Conservation (phyloP, 2,329 filamentous ascomycete species). For the Ceratocystis lukuohia region DNA sequence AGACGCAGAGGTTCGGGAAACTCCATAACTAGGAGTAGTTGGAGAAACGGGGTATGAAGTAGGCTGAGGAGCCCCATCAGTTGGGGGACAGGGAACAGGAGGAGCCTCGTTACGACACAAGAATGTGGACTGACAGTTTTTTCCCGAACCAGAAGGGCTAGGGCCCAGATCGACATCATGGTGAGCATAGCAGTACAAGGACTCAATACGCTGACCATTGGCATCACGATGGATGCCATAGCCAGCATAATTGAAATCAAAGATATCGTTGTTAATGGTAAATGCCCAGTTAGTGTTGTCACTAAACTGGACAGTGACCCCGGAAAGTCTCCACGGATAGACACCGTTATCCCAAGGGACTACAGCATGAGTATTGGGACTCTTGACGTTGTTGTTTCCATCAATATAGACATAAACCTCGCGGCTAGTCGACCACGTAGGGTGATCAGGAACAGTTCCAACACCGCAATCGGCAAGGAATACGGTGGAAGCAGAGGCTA, state of each 20-base stretch:
- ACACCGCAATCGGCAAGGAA: constrained; percentile 14
- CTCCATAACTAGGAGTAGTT: background rate
- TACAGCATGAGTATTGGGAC: background rate
- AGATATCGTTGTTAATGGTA: constrained; percentile 11
- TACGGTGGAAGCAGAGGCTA: background rate
- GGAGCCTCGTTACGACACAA: constrained; percentile 9
- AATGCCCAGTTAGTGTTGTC: constrained; percentile 12
- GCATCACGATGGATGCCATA: constrained; percentile 7
- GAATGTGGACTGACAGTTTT: constrained; percentile 9
- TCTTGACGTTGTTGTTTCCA: constrained; percentile 1
- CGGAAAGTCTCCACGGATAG: constrained; percentile 13
- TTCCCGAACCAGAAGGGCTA: background rate
- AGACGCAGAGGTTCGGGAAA: background rate
- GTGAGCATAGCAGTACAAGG: constrained; percentile 11
- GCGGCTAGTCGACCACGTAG: constrained; percentile 8
- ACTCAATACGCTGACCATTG: constrained; percentile 8
- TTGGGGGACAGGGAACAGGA: constrained; percentile 8
- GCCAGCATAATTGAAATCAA: constrained; percentile 13
- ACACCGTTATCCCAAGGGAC: background rate
- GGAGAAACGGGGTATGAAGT: constrained; percentile 6
- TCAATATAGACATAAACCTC: constrained; percentile 8
- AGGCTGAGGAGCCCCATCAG: background rate
- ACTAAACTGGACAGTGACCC: constrained; percentile 11
- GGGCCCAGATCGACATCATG: background rate
- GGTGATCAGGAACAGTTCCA: constrained; percentile 2